Evolutionary conservation across 1,139 yeast species (phyloP), one percentile per base, ranked within the genome.

Genomic region (Hansenula lynferdii): DNA sequence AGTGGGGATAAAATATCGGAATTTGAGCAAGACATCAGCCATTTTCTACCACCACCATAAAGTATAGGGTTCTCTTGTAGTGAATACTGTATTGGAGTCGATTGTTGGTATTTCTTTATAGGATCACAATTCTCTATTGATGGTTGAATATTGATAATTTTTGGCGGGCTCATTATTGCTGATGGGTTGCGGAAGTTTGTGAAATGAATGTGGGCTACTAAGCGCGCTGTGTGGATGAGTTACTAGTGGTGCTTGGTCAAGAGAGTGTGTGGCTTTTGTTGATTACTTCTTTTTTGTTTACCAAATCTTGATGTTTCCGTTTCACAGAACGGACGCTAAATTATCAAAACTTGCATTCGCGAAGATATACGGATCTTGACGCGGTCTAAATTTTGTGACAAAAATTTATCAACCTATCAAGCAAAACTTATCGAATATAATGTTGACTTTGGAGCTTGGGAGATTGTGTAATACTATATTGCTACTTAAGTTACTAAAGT

Each of bases 21-120:
- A 29, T 41, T 42, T 12, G 45, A 30, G 20, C 40, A 38, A 19
- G 33, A 28, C 12, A 54, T 22, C 5, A 36, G 12, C 53, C 53
- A 55, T 21, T 62, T 57, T 27, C 71, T 49, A 1, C 71, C 71
- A 7, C 71, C 72, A 6, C 69, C 71, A 36, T 59, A 60, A 14
- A 67, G 44, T 1, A 66, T 48, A 1, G 65, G 62, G 19, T 52
- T 49, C 36, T 62, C 64, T n/a, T 49, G 48, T 11, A 49, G 43
- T 32, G 50, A 37, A 53, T 57, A 42, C 38, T 64, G 38, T 38
- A 38, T 39, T 44, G 68, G 49, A 41, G 66, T 25, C 51, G 59
- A 37, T 39, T 49, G 37, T 45, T 50, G 45, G 47, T 62, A 42
- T 41, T 56, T 31, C 39, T 46, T 34, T 39, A 62, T 5, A 50